A percentile compares a stretch with the other conserved stretches of the same genome.
Conservation (phyloP, 352 stramenopile species). For the Globisporangium echinulatum region DNA sequence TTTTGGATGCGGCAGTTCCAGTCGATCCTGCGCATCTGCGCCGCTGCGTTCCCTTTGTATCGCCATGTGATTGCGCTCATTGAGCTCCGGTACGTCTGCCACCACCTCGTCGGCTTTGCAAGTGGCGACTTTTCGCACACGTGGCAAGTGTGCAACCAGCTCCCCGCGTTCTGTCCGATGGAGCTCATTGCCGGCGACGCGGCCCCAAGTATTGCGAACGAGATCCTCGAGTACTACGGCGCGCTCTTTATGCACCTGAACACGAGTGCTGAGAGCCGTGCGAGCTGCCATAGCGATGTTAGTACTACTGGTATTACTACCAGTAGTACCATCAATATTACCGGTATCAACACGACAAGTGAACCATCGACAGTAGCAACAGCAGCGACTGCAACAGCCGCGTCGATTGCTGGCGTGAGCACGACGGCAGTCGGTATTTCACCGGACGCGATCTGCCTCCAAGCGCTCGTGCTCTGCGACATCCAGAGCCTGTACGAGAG, state of each 20-base stretch:
- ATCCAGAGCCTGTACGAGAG: conserved; percentile 75
- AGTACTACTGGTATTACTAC: no score
- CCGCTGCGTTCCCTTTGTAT: conserved; percentile 63
- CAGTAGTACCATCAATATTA: conserved; percentile 5
- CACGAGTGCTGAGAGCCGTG: conserved; percentile 42
- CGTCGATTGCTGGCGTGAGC: neutral
- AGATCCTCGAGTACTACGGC: conserved; percentile 74
- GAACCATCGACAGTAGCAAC: no score
- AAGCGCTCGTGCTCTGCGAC: conserved; percentile 72
- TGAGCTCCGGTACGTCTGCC: conserved; percentile 76
- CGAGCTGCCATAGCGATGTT: conserved; percentile 16
- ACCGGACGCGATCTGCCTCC: conserved; percentile 45
- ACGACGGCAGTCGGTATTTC: conserved; percentile 33
- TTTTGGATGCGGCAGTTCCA: conserved; percentile 84
- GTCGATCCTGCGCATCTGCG: conserved; percentile 54
- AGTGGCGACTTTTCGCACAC: conserved; percentile 55
- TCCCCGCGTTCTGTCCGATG: conserved; percentile 32
- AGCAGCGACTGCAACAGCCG: conserved; percentile 6
- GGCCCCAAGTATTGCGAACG: conserved; percentile 59
- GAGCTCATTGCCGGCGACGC: conserved; percentile 50
- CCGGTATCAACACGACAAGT: conserved; percentile 1
- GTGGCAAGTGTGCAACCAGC: conserved; percentile 73
- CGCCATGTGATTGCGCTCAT: conserved; percentile 60
- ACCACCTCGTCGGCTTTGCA: conserved; percentile 66
- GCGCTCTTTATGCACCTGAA: conserved; percentile 57